Conservation (phyloP, 1,139 yeast species). For the Zygosaccharomyces pseudobailii region DNA sequence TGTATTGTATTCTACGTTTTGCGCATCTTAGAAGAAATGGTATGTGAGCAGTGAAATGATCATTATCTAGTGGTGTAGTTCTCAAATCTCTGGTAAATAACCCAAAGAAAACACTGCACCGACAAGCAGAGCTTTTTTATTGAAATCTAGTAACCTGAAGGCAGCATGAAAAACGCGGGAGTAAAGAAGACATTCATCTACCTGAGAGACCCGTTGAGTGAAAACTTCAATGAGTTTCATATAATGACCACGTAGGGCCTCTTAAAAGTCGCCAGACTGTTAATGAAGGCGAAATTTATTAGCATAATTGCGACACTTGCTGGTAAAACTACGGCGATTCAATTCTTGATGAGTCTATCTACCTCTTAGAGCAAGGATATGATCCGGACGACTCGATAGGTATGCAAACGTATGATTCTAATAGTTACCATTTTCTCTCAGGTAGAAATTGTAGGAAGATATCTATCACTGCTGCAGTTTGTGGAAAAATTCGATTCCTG, state of each 20-base stretch:
- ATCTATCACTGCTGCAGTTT: background rate
- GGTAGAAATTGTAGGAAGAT: background rate
- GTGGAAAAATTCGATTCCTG: too few species aligned
- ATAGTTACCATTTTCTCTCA: constrained; percentile 6
- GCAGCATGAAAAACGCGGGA: constrained; percentile 69
- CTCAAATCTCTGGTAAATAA: constrained; percentile 35
- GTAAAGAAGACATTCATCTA: constrained; percentile 80
- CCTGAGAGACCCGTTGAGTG: constrained; percentile 62
- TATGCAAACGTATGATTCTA: constrained; percentile 34
- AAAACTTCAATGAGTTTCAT: constrained; percentile 50
- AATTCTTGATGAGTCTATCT: constrained; percentile 45
- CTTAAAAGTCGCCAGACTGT: constrained; percentile 30
- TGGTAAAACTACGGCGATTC: constrained; percentile 58
- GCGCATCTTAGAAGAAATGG: too few species aligned
- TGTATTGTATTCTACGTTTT: too few species aligned
- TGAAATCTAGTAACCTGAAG: constrained; percentile 58
- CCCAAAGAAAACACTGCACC: constrained; percentile 71
- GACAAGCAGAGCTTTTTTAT: constrained; percentile 64
- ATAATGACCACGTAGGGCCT: constrained; percentile 40
- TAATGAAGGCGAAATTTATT: constrained; percentile 46
- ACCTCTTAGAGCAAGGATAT: constrained; percentile 57
- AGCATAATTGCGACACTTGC: constrained; percentile 76
- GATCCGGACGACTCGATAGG: constrained; percentile 37
- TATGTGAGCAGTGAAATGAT: too few species aligned
- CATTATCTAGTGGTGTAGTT: too few species aligned